Conservation (phyloP, 2,329 filamentous ascomycete species). For the Hypoxylon sp. region DNA sequence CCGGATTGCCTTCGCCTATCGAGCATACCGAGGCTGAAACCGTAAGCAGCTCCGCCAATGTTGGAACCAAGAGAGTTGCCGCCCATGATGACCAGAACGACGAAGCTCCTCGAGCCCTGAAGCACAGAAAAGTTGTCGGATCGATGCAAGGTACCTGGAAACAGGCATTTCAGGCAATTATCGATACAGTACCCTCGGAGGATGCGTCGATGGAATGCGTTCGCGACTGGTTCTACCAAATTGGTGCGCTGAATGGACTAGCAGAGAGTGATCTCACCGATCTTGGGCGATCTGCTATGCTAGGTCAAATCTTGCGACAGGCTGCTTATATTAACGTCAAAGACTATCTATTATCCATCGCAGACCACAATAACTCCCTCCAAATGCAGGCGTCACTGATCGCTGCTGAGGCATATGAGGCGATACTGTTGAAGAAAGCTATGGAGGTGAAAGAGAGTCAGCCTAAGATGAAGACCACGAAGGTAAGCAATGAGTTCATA, state of each 20-base stretch:
- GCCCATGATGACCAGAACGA: background rate
- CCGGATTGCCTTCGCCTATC: background rate
- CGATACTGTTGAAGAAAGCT: slow-evolving; percentile 13
- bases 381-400: slow-evolving; percentile 1
- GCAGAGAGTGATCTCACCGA: background rate
- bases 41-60: background rate
- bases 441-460: background rate
- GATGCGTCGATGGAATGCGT: background rate
- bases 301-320: slow-evolving; percentile 8
- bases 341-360: slow-evolving; percentile 8
- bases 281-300: background rate
- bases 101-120: background rate
- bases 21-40: background rate
- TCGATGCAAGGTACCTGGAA: background rate
- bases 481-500: background rate
- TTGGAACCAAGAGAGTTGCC: slow-evolving; percentile 6
- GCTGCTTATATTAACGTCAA: slow-evolving; percentile 4
- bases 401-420: slow-evolving; percentile 19
- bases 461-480: background rate
- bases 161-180: slow-evolving; percentile 1
- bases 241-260: background rate
- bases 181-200: slow-evolving; percentile 10
- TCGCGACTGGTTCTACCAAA: slow-evolving; percentile 5
- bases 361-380: background rate
- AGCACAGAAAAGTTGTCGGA: background rate